Percentiles rank a stretch among this genome's conserved stretches.
Evolutionary conservation across 257 asterid species (phyloP).

Genomic region (Gardenia jasminoides): DNA sequence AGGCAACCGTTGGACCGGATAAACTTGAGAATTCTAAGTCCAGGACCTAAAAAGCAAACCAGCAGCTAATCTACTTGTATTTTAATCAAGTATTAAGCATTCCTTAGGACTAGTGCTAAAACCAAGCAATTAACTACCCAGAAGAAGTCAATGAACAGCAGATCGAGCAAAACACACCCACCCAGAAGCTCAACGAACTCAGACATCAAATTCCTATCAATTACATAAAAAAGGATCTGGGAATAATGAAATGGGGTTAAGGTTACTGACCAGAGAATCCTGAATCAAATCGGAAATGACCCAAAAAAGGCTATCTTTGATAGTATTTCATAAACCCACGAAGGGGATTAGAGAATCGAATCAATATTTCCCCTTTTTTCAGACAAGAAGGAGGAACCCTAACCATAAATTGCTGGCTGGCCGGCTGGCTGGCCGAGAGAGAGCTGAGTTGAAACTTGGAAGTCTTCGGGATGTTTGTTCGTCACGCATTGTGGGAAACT

Average conservation of each 20-base stretch:
- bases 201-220: not conserved
- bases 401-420: not conserved
- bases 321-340: not conserved
- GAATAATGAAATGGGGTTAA: not conserved
- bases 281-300: conserved; percentile 8
- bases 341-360: not conserved
- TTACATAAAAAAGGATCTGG: conserved; percentile 19
- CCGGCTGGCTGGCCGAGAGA: not conserved
- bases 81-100: not conserved
- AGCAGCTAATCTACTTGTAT: not conserved
- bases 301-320: not conserved
- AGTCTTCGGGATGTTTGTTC: conserved; percentile 5
- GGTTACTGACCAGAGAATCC: conserved; percentile 23
- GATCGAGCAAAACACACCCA: conserved; percentile 15
- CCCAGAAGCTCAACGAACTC: not conserved
- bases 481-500: too few species aligned
- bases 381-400: not conserved
- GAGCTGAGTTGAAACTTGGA: not conserved
- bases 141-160: not conserved
- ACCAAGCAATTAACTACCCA: not conserved
- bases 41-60: not conserved
- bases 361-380: conserved; percentile 9
- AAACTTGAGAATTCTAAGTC: not conserved
- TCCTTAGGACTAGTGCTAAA: not conserved
- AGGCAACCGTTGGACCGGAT: not conserved